phyloP scores from a whole-genome alignment of 2,329 filamentous ascomycete species.

The Tolypocladium cylindrosporum region DNA sequence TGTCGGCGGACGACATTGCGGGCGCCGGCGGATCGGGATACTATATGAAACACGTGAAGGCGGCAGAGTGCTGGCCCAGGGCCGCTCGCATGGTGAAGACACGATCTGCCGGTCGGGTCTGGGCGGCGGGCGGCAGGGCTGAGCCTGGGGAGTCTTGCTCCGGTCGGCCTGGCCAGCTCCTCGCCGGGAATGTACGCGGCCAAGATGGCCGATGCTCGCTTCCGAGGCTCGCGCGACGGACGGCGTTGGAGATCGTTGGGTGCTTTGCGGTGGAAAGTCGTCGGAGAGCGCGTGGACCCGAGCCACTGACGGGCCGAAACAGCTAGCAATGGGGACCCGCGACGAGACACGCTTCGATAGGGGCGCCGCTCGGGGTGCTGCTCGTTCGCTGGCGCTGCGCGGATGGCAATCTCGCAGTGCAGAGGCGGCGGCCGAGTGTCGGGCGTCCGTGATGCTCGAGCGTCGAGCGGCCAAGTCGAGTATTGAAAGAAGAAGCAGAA shows the following conservation, averaged over 20 bases:
- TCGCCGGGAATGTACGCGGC: neutral
- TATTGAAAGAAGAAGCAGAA: neutral
- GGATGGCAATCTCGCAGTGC: neutral
- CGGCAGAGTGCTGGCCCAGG: slow-evolving; percentile 23
- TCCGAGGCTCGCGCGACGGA: neutral
- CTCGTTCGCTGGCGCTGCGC: neutral
- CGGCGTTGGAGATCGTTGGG: neutral
- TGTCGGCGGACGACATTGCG: slow-evolving; percentile 58
- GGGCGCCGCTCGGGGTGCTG: neutral
- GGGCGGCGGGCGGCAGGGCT: slow-evolving; percentile 1
- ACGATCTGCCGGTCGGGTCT: slow-evolving; percentile 5
- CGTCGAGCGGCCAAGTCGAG: neutral
- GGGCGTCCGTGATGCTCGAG: neutral
- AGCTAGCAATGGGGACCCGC: neutral
- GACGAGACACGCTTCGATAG: neutral
- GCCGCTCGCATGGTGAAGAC: slow-evolving; percentile 29
- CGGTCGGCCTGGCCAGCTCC: neutral
- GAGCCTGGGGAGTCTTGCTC: neutral
- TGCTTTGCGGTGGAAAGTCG: neutral
- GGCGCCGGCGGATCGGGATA: slow-evolving; percentile 2
- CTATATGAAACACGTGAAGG: slow-evolving; percentile 22
- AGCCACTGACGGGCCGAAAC: neutral
- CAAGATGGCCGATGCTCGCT: neutral
- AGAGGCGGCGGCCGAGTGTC: neutral
- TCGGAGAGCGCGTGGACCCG: neutral